Evolutionary conservation across 2,329 filamentous ascomycete species (phyloP).

Genomic region (Penicillium italicum): DNA sequence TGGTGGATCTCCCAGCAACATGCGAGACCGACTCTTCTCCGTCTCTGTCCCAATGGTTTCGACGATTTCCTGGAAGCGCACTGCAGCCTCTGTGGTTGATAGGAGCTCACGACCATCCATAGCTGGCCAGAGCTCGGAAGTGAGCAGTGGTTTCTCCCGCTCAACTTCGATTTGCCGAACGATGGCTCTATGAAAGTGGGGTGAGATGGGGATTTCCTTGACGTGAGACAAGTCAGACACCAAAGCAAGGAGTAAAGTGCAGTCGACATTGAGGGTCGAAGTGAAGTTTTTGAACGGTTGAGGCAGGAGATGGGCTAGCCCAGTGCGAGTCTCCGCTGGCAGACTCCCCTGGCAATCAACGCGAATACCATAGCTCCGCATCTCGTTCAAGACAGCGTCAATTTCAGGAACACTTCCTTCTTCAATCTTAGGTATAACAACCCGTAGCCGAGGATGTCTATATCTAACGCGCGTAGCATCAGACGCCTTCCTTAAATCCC

Average conservation of each 20-base stretch:
- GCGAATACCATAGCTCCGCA: conserved; percentile 50
- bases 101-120: conserved; percentile 57
- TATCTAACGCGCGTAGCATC: conserved; percentile 56
- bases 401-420: conserved; percentile 52
- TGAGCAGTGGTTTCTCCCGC: conserved; percentile 56
- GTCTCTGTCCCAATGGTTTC: conserved; percentile 59
- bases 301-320: conserved; percentile 38
- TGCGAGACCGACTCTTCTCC: conserved; percentile 56
- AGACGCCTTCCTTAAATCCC: conserved; percentile 57
- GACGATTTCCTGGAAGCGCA: conserved; percentile 65
- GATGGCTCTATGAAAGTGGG: conserved; percentile 59
- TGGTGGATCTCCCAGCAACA: conserved; percentile 54
- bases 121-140: conserved; percentile 60
- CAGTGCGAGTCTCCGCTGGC: conserved; percentile 12
- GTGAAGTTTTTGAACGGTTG: conserved; percentile 42
- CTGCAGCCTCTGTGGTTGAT: conserved; percentile 63
- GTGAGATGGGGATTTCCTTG: conserved; percentile 42
- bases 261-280: conserved; percentile 47
- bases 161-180: conserved; percentile 64
- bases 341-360: conserved; percentile 37
- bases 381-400: conserved; percentile 54
- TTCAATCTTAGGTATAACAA: conserved; percentile 60
- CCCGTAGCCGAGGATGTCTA: conserved; percentile 55
- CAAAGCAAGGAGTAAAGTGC: conserved; percentile 67
- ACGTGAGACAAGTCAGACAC: conserved; percentile 70